Percentiles rank a stretch among this genome's conserved stretches.
Conservation (phyloP, 257 asterid genomes). For the Lycium barbarum region DNA sequence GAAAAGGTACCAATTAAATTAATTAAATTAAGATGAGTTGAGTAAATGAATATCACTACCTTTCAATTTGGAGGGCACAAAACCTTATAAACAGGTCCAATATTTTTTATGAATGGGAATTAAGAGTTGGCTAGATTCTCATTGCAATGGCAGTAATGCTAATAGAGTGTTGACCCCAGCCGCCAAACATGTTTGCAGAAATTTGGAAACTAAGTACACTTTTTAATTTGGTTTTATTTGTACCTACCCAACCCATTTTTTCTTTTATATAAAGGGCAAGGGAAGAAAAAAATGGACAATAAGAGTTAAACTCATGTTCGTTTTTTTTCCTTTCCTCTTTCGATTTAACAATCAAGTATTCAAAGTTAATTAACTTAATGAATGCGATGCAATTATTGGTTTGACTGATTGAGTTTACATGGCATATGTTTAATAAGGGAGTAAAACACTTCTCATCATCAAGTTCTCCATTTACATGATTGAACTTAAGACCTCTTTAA, state of each 20-base stretch:
- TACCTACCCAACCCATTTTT: neutral
- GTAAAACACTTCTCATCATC: too few relatives aligned
- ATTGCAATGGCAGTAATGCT: conserved; percentile 3
- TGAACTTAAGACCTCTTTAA: neutral
- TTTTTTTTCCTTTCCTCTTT: too few relatives aligned
- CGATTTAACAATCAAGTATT: too few relatives aligned
- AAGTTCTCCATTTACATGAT: neutral
- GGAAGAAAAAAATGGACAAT: too few relatives aligned
- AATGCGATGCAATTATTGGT: too few relatives aligned
- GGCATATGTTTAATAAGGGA: too few relatives aligned
- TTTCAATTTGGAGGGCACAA: neutral
- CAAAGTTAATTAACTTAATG: too few relatives aligned
- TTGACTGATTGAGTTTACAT: too few relatives aligned
- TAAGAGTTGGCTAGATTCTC: neutral
- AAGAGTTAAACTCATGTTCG: too few relatives aligned
- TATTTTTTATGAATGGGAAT: neutral
- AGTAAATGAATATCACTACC: neutral
- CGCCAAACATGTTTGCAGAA: neutral
- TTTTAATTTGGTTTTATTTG: neutral
- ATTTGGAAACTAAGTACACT: conserved; percentile 9
- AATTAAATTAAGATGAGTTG: neutral
- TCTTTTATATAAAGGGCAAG: too few relatives aligned
- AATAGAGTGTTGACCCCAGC: neutral
- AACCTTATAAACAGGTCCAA: neutral
- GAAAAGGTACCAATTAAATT: neutral